Evolutionary conservation across 306 rosid genomes (phyloP).

Genomic region (Casuarina cunninghamiana): DNA sequence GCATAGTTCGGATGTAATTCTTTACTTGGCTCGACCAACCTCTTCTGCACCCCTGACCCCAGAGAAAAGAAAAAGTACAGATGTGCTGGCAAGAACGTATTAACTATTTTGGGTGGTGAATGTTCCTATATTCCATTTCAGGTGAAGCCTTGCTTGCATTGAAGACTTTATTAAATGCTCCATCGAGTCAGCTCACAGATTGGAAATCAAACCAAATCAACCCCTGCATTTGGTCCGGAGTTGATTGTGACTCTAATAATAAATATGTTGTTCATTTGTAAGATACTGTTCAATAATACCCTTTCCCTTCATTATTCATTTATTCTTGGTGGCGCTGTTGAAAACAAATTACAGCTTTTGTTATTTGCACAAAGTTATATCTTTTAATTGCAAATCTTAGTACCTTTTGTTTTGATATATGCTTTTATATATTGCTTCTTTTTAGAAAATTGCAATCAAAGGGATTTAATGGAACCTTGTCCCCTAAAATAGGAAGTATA

Average conservation of each 20-base stretch:
- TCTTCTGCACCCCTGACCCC: background rate
- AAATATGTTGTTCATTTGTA: constrained; percentile 69
- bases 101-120: constrained; percentile 27
- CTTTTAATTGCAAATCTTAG: constrained; percentile 16
- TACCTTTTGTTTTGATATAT: constrained; percentile 14
- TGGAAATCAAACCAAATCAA: constrained; percentile 84
- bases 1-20: background rate
- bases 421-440: constrained; percentile 30
- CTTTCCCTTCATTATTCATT: constrained; percentile 11
- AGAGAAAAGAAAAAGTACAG: background rate
- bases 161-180: constrained; percentile 58
- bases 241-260: constrained; percentile 51
- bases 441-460: constrained; percentile 74
- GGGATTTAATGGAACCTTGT: constrained; percentile 80
- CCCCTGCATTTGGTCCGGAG: constrained; percentile 92
- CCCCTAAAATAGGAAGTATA: constrained; percentile 68
- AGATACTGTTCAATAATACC: constrained; percentile 38
- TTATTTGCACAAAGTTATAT: constrained; percentile 14
- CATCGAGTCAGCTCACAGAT: constrained; percentile 64
- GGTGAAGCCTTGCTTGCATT: constrained; percentile 78
- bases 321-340: constrained; percentile 6
- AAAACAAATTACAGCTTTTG: constrained; percentile 14
- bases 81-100: constrained; percentile 11
- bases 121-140: constrained; percentile 38
- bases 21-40: background rate